A percentile compares a stretch with the other conserved stretches of the same genome.
phyloP scores from a whole-genome alignment of 2,329 filamentous ascomycete genomes.

The Madurella mycetomatis region DNA sequence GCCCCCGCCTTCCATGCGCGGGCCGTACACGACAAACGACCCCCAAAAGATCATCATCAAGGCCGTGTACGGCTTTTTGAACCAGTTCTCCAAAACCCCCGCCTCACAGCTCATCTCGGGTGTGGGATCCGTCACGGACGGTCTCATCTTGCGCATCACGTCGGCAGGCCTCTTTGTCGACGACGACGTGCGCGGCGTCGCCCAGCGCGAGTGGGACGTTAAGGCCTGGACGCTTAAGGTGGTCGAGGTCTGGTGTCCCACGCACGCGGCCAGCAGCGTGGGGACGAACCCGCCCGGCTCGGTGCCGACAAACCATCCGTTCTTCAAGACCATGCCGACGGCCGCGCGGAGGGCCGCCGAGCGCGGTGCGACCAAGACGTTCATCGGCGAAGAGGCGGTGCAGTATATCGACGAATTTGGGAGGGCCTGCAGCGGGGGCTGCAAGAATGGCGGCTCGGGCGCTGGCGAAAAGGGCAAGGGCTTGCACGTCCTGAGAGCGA shows the following conservation, averaged over 20 bases:
- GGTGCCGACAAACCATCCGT: conserved; percentile 38
- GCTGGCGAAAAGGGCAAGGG: conserved; percentile 44
- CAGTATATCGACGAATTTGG: conserved; percentile 59
- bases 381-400: conserved; percentile 63
- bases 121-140: conserved; percentile 82
- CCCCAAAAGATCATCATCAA: conserved; percentile 95
- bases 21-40: conserved; percentile 80
- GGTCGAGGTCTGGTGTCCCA: conserved; percentile 80
- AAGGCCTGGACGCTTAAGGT: conserved; percentile 96
- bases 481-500: conserved; percentile 60
- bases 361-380: conserved; percentile 45
- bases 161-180: conserved; percentile 96
- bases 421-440: conserved; percentile 53
- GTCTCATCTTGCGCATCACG: conserved; percentile 84
- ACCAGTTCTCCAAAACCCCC: conserved; percentile 81
- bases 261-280: conserved; percentile 52
- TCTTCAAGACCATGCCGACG: conserved; percentile 45
- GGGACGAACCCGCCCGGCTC: conserved; percentile 37
- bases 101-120: conserved; percentile 85
- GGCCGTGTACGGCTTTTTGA: conserved; percentile 89
- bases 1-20: conserved; percentile 72
- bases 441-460: conserved; percentile 43
- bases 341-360: conserved; percentile 43
- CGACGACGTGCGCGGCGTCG: conserved; percentile 83
- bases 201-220: conserved; percentile 97